Evolutionary conservation across 495 filamentous ascomycete genomes (phyloP).

Genomic region (Talaromyces ruber): DNA sequence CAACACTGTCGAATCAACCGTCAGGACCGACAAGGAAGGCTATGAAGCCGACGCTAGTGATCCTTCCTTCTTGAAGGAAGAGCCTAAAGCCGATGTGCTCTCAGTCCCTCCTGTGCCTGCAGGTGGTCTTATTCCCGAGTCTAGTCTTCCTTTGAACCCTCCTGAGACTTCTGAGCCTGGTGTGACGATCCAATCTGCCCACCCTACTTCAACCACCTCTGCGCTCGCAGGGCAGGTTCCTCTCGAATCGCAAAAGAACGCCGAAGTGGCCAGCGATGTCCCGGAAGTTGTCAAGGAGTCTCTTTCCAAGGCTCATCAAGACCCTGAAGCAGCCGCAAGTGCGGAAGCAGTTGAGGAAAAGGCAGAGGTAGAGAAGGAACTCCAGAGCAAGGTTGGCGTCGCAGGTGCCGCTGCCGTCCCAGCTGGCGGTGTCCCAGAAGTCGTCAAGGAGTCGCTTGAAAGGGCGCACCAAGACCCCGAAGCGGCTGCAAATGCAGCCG

Average conservation of each 20-base stretch:
- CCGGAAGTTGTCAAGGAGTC: conserved; percentile 60
- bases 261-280: conserved; percentile 11
- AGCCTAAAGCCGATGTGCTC: conserved; percentile 25
- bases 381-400: conserved; percentile 31
- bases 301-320: conserved; percentile 43
- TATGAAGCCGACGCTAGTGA: conserved; percentile 68
- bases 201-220: conserved; percentile 63
- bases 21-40: conserved; percentile 71
- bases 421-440: conserved; percentile 52
- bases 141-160: conserved; percentile 63
- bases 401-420: conserved; percentile 18
- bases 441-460: conserved; percentile 65
- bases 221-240: conserved; percentile 64
- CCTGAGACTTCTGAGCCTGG: conserved; percentile 32
- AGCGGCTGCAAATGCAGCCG: conserved; percentile 56
- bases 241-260: conserved; percentile 38
- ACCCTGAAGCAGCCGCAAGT: conserved; percentile 57
- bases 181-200: conserved; percentile 58
- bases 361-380: conserved; percentile 53
- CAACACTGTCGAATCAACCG: conserved; percentile 44
- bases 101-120: conserved; percentile 52
- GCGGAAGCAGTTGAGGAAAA: conserved; percentile 57
- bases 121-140: conserved; percentile 69
- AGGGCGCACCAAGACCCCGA: conserved; percentile 59
- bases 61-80: conserved; percentile 31